A percentile compares a stretch with the other conserved stretches of the same genome.
phyloP scores from a whole-genome alignment of 1,284 basidiomycete genomes.

The Vanrija sp. region DNA sequence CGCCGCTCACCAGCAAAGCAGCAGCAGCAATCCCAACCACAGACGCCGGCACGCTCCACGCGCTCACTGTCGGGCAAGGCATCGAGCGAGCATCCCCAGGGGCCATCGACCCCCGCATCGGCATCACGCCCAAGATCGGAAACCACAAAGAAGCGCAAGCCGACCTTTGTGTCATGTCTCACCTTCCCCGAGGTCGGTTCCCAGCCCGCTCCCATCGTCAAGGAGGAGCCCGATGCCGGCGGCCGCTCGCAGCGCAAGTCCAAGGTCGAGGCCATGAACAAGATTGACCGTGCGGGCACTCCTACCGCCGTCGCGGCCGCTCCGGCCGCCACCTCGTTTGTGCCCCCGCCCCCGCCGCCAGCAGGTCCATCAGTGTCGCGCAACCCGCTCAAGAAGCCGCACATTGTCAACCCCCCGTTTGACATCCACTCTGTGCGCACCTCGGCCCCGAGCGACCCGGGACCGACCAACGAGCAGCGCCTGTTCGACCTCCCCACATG shows the following conservation, averaged over 20 bases:
- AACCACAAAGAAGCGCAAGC: conserved; percentile 16
- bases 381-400: conserved; percentile 35
- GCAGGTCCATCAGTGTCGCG: conserved; percentile 15
- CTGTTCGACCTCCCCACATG: conserved; percentile 87
- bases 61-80: conserved; percentile 2
- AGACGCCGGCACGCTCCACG: conserved; percentile 12
- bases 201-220: conserved; percentile 5
- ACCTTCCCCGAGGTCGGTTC: conserved; percentile 32
- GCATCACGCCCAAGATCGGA: conserved; percentile 1
- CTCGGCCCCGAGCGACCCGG: conserved; percentile 29
- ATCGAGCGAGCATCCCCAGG: not conserved
- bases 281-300: conserved; percentile 36
- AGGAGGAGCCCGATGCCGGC: conserved; percentile 15
- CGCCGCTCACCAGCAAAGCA: conserved; percentile 13
- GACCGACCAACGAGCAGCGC: conserved; percentile 44
- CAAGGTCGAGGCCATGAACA: conserved; percentile 40
- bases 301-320: conserved; percentile 18
- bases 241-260: conserved; percentile 34
- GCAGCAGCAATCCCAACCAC: not conserved
- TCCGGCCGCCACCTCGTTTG: conserved; percentile 36
- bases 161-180: conserved; percentile 36
- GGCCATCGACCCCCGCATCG: not conserved
- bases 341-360: conserved; percentile 23
- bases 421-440: conserved; percentile 31
- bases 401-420: conserved; percentile 35